Conservation (phyloP, 2,329 filamentous ascomycete genomes). For the Ophiocordyceps australis region DNA sequence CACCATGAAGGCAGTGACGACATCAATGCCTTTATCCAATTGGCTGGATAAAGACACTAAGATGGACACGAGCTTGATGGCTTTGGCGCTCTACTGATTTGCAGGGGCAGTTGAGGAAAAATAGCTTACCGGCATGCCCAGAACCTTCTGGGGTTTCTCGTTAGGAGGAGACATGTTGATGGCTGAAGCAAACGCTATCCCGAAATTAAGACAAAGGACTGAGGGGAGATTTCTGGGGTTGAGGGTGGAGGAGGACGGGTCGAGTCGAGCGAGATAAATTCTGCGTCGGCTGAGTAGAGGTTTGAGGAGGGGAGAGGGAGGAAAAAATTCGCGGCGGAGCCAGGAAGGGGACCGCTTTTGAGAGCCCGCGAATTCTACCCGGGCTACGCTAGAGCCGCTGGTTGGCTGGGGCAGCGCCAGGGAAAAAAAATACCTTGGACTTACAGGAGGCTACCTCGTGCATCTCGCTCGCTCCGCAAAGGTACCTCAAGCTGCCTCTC, state of each 20-base stretch:
- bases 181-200: slow-evolving; percentile 18
- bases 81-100: too few species aligned
- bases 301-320: slow-evolving; percentile 18
- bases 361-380: slow-evolving; percentile 34
- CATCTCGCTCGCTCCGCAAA: too few species aligned
- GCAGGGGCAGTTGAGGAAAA: too few species aligned
- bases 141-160: slow-evolving; percentile 36
- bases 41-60: too few species aligned
- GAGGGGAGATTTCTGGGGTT: slow-evolving; percentile 40
- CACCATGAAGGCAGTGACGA: too few species aligned
- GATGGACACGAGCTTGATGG: too few species aligned
- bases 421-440: neutral
- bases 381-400: slow-evolving; percentile 13
- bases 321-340: slow-evolving; percentile 34
- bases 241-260: slow-evolving; percentile 22
- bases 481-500: too few species aligned
- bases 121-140: slow-evolving; percentile 50
- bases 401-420: slow-evolving; percentile 2
- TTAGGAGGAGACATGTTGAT: slow-evolving; percentile 36
- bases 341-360: slow-evolving; percentile 25
- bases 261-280: slow-evolving; percentile 23
- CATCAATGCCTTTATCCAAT: too few species aligned
- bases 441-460: too few species aligned
- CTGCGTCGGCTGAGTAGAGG: slow-evolving; percentile 23
- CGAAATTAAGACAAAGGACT: slow-evolving; percentile 31